Evolutionary conservation across 78 protist species (phyloP), one percentile per base, ranked within the genome.

Genomic region (Andalucia godoyi): DNA sequence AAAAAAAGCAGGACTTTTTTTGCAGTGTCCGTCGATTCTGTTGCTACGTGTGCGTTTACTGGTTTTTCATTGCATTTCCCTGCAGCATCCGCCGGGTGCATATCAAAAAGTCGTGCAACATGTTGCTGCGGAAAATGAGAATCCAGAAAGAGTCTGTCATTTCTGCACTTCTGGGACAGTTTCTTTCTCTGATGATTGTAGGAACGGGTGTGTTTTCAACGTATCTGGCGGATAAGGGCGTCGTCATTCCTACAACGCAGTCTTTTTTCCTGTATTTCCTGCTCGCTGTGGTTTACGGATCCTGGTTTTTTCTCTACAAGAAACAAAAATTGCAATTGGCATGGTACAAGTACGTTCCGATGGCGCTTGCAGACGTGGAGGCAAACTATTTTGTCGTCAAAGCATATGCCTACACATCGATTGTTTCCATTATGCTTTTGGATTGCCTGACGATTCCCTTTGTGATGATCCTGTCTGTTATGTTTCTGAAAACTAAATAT

Each of bases 391-490:
- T 69, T 0, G 51, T 69, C 4, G 75, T 69, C 12, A 3, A 7
- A 4, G 75, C 75, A 2, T 69, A 69, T 30, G 32, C n/a, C n/a
- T 69, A 69, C 59, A 69, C 75, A 6, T 13, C 10, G 37, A 40
- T 69, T 17, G 7, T 57, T 0, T 55, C 66, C 9, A 59, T 69
- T 23, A 53, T 33, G 53, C 17, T 57, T 13, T 49, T 69, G 34
- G 58, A 53, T 42, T 58, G 69, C 37, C 17, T 30, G 45, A 40
- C 66, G n/a, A 18, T 54, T 7, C 75, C 75, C 3, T 4, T 3
- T 6, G 63, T 57, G 42, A 25, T 69, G 75, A 10, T 29, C 38
- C 29, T 69, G 27, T 27, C 53, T 17, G 0, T 2, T 13, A 1
- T 30, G 45, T 1, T 40, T 33, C 38, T 69, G 25, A 27, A 18